Conservation (phyloP, 192 early-diverging fungal genomes). For the Phlyctochytrium planicorne region DNA sequence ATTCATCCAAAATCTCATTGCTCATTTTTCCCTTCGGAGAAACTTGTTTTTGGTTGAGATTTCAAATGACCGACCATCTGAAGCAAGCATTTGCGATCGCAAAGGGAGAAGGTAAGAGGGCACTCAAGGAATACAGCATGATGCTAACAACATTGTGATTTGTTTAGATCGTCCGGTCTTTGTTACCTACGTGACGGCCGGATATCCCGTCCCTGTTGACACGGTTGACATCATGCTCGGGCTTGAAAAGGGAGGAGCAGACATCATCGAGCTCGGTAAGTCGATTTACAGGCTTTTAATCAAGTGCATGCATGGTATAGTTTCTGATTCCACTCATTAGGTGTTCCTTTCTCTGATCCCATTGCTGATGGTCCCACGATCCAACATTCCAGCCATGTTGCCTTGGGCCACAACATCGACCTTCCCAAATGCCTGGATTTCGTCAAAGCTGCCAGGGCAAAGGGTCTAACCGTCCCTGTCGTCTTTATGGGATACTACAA, state of each 20-base stretch:
- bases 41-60: too few relatives aligned
- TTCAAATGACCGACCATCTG: too few relatives aligned
- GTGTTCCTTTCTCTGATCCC: conserved; percentile 96
- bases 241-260: conserved; percentile 87
- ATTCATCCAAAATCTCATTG: too few relatives aligned
- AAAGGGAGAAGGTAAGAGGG: too few relatives aligned
- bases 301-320: background rate
- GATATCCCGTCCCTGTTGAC: conserved; percentile 76
- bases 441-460: conserved; percentile 75
- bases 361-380: conserved; percentile 97
- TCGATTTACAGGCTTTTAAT: background rate
- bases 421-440: conserved; percentile 77
- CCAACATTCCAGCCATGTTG: conserved; percentile 85
- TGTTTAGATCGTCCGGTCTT: conserved; percentile 71
- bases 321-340: conserved; percentile 28
- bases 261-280: conserved; percentile 91
- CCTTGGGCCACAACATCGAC: conserved; percentile 77
- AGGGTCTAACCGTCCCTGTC: conserved; percentile 85
- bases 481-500: conserved; percentile 99
- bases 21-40: too few relatives aligned
- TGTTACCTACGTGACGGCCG: conserved; percentile 92
- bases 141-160: too few relatives aligned
- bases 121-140: too few relatives aligned
- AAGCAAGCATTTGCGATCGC: too few relatives aligned
- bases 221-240: conserved; percentile 86